phyloP scores from a whole-genome alignment of 352 stramenopile species.

The Pythium chondricola region DNA sequence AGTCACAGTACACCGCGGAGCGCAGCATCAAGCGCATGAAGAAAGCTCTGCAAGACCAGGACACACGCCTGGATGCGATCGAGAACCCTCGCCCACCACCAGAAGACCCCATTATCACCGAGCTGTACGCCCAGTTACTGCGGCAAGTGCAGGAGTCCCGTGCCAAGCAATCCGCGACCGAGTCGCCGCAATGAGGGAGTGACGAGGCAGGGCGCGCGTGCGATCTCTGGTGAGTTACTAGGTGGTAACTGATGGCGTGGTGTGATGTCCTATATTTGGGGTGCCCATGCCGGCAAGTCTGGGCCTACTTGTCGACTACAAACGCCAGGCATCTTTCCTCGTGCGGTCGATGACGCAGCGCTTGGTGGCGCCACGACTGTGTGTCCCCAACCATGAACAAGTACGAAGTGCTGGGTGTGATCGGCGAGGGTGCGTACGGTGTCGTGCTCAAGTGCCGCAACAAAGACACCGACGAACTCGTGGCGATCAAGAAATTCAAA shows the following conservation, averaged over 20 bases:
- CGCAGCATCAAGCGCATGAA: conserved; percentile 6
- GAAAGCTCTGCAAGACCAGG: not conserved
- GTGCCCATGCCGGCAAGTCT: too few species aligned
- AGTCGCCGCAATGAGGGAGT: too few species aligned
- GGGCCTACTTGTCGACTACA: too few species aligned
- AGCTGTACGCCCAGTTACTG: conserved; percentile 15
- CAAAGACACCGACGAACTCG: conserved; percentile 95
- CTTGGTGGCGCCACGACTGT: too few species aligned
- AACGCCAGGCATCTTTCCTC: too few species aligned
- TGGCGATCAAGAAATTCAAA: conserved; percentile 99
- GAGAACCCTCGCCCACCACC: conserved; percentile 9
- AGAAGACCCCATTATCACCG: conserved; percentile 13
- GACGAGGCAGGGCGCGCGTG: too few species aligned
- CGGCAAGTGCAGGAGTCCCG: conserved; percentile 11
- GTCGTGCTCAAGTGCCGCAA: conserved; percentile 91
- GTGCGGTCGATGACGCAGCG: too few species aligned
- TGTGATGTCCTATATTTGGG: too few species aligned
- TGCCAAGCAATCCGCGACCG: too few species aligned
- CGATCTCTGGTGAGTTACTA: too few species aligned
- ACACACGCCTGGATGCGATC: not conserved
- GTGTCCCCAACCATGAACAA: too few species aligned
- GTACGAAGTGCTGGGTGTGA: conserved; percentile 91
- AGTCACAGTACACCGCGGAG: conserved; percentile 2
- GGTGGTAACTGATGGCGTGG: too few species aligned
- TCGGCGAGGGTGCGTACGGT: conserved; percentile 93